A percentile compares a stretch with the other conserved stretches of the same genome.
Conservation (phyloP, 2,329 filamentous ascomycete genomes). For the Trichophyton verrucosum region DNA sequence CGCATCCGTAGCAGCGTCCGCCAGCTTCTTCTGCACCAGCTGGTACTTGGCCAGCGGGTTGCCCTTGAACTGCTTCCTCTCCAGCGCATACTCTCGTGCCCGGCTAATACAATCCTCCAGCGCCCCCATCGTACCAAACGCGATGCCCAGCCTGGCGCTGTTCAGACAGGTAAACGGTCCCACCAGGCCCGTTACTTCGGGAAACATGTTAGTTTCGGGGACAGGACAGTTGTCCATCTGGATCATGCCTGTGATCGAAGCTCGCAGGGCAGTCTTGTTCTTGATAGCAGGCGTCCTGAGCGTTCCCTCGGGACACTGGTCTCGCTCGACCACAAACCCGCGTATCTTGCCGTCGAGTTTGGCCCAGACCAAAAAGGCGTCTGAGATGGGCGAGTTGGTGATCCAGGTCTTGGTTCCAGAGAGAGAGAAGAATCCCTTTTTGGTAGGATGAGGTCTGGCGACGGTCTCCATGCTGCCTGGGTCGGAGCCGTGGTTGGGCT, state of each 20-base stretch:
- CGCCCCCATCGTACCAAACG: slow-evolving; percentile 85
- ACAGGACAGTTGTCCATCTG: slow-evolving; percentile 86
- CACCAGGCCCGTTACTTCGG: slow-evolving; percentile 68
- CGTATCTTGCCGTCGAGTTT: slow-evolving; percentile 89
- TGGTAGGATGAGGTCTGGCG: slow-evolving; percentile 71
- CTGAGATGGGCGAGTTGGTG: slow-evolving; percentile 82
- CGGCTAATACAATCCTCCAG: slow-evolving; percentile 80
- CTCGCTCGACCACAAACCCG: slow-evolving; percentile 80
- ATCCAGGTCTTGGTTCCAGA: slow-evolving; percentile 90
- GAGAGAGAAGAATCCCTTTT: slow-evolving; percentile 67
- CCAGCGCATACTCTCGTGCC: slow-evolving; percentile 74
- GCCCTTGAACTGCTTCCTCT: slow-evolving; percentile 89
- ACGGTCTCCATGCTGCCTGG: slow-evolving; percentile 82
- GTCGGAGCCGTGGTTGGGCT: slow-evolving; percentile 87
- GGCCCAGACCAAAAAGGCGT: slow-evolving; percentile 80
- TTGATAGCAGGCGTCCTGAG: slow-evolving; percentile 85
- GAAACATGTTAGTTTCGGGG: slow-evolving; percentile 85
- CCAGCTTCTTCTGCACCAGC: slow-evolving; percentile 93
- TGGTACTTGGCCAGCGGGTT: slow-evolving; percentile 95
- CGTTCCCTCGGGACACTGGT: slow-evolving; percentile 72
- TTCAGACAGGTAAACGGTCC: slow-evolving; percentile 94
- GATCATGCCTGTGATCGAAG: slow-evolving; percentile 95
- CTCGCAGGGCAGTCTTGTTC: slow-evolving; percentile 87
- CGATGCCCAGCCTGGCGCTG: slow-evolving; percentile 84
- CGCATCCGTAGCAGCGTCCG: slow-evolving; percentile 81